Evolutionary conservation across 495 filamentous ascomycete species (phyloP).

Genomic region (Peziza echinospora): DNA sequence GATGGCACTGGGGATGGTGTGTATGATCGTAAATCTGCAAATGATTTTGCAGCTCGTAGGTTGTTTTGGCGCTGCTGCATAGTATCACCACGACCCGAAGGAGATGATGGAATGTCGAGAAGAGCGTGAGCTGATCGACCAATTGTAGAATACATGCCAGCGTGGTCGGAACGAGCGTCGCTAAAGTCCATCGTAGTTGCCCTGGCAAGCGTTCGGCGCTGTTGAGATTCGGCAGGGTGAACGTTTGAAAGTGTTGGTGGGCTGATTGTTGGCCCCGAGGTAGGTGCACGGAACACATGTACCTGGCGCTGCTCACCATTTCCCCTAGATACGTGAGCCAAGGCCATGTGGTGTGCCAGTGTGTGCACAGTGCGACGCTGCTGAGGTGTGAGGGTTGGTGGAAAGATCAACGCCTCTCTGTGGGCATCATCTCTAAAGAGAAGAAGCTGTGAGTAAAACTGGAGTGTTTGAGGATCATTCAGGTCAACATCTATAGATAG

Average conservation of each 20-base stretch:
- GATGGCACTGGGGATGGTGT: constrained; percentile 86
- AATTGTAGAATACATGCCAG: constrained; percentile 47
- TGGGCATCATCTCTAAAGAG: constrained; percentile 61
- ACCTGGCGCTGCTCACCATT: constrained; percentile 68
- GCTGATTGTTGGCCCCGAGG: constrained; percentile 33
- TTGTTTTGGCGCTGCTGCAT: constrained; percentile 39
- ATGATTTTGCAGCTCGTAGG: constrained; percentile 88
- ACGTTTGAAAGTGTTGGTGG: constrained; percentile 32
- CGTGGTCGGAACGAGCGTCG: constrained; percentile 53
- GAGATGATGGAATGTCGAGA: constrained; percentile 66
- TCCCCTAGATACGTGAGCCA: constrained; percentile 74
- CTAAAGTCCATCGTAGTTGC: constrained; percentile 97
- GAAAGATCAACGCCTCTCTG: constrained; percentile 67
- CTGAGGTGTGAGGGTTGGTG: constrained; percentile 51
- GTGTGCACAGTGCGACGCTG: constrained; percentile 83
- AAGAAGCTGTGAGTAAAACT: constrained; percentile 70
- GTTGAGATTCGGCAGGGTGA: constrained; percentile 43
- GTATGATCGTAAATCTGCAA: constrained; percentile 83
- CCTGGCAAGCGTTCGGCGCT: constrained; percentile 63
- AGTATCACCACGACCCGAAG: constrained; percentile 32
- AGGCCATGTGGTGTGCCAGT: constrained; percentile 80
- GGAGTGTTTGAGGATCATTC: constrained; percentile 71
- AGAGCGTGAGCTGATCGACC: constrained; percentile 55
- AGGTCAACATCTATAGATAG: constrained; percentile 39
- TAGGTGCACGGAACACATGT: constrained; percentile 53